Conservation (phyloP, 176 grass and related monocot species). For the Carex parvula region DNA sequence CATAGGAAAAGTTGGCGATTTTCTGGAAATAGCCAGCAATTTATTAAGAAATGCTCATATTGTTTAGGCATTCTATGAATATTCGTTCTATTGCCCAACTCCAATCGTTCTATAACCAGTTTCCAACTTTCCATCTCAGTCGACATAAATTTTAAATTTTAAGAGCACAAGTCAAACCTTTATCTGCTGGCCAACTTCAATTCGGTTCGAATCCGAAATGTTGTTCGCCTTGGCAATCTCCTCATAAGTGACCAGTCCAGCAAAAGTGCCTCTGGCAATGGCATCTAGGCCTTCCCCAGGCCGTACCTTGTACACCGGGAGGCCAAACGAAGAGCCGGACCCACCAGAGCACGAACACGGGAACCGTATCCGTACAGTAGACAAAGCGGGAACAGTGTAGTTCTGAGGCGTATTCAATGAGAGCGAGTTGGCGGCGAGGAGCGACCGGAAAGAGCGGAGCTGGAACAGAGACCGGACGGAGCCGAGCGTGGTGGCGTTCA, state of each 20-base stretch:
- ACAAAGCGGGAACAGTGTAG: slow-evolving; percentile 19
- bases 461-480: slow-evolving; percentile 62
- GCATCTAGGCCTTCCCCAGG: slow-evolving; percentile 60
- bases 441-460: slow-evolving; percentile 66
- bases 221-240: slow-evolving; percentile 86
- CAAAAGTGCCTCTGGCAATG: slow-evolving; percentile 44
- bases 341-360: slow-evolving; percentile 86
- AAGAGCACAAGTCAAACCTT: background rate
- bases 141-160: background rate
- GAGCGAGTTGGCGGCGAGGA: slow-evolving; percentile 69
- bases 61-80: background rate
- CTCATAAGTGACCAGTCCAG: slow-evolving; percentile 59
- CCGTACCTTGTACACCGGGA: slow-evolving; percentile 59
- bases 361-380: slow-evolving; percentile 57
- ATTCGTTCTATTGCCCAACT: background rate
- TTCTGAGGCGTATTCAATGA: slow-evolving; percentile 41
- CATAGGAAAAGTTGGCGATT: background rate
- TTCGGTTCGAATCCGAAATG: slow-evolving; percentile 50
- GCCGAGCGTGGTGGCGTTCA: slow-evolving; percentile 63
- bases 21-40: background rate
- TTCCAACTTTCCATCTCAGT: background rate
- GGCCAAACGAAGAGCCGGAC: slow-evolving; percentile 48
- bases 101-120: background rate
- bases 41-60: background rate
- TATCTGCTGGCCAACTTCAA: slow-evolving; percentile 53